Evolutionary conservation across 2,329 filamentous ascomycete species (phyloP).

Genomic region (Drechslerella coelobrocha): DNA sequence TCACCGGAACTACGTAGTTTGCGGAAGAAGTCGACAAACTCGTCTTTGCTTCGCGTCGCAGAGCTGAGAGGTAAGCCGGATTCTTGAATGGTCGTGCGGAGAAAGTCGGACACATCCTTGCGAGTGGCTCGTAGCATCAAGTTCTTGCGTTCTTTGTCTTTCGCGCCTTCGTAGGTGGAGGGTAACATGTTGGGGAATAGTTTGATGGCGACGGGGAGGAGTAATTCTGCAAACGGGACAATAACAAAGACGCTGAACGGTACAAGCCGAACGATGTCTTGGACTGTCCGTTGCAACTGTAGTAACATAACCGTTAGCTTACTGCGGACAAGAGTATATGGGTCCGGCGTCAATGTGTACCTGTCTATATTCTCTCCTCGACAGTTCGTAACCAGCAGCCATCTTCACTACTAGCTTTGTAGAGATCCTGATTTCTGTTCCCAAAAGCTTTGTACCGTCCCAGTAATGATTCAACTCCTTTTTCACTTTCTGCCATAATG

Average conservation of each 20-base stretch:
- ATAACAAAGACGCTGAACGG: conserved; percentile 98
- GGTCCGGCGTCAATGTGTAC: conserved; percentile 57
- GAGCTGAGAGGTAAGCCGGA: conserved; percentile 88
- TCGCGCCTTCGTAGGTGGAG: conserved; percentile 93
- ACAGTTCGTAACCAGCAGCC: conserved; percentile 96
- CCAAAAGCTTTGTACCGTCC: conserved; percentile 96
- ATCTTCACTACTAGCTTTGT: conserved; percentile 91
- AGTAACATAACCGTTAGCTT: not conserved
- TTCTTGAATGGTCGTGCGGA: conserved; percentile 86
- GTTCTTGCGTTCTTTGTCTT: conserved; percentile 87
- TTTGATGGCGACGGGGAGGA: conserved; percentile 88
- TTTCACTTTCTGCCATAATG: conserved; percentile 89
- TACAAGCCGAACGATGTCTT: conserved; percentile 88
- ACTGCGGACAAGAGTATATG: not conserved
- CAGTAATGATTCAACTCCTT: conserved; percentile 94
- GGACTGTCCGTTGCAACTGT: conserved; percentile 81
- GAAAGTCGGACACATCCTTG: conserved; percentile 90
- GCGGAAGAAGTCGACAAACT: conserved; percentile 96
- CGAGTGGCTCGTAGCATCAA: conserved; percentile 79
- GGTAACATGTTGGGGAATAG: conserved; percentile 97
- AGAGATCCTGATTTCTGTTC: conserved; percentile 90
- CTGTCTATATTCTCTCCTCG: conserved; percentile 88
- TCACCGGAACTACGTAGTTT: conserved; percentile 88
- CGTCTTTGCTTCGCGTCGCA: conserved; percentile 84
- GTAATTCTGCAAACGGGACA: conserved; percentile 91